Base-by-base conservation (phyloP, 805 yeast species). In the Metschnikowia chrysomelidarum region DNA sequence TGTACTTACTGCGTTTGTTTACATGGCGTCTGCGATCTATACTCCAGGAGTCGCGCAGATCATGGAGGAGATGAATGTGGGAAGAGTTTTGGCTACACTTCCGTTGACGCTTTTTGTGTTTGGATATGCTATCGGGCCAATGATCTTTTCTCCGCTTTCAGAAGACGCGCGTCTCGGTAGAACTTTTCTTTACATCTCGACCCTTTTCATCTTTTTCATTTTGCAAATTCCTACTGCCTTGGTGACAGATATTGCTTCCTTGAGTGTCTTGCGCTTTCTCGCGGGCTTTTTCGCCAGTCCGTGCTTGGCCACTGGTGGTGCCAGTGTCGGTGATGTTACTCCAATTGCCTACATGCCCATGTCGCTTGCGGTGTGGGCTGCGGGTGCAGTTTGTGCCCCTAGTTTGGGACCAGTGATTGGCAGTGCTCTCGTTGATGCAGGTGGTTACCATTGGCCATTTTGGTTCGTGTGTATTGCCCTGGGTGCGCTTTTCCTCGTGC, bases 51-150 rank as follows among this genome's bases (percentile, higher is more conserved):
- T 69, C 20, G 60, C 52, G 13, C 56, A 62, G n/a, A 50, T 79
- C 18, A 65, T 60, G 54, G 54, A 56, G 18, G 71, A 75, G 27
- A 75, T 76, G 46, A 43, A 57, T n/a, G 66, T 73, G 4, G 59
- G 71, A 11, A 56, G 56, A 20, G 69, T 66, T 5, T 64, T 64
- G 4, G 76, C 78, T 0, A 59, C 71, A 1, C 57, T 80, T 22
- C 78, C 80, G 3, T 60, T 80, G 46, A 59, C 80, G 0, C 43
- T 76, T 24, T 80, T 72, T 43, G 78, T 78, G 6, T 46, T 77
- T 19, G 85, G 83, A 7, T 78, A 79, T 48, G 84, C 80, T 34
- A 32, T 76, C 13, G 82, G 82, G 1, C 82, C 82, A 2, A 60
- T 78, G 62, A 43, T 76, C 2, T 72, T 76, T 34, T 71, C 81